phyloP scores from a whole-genome alignment of 495 filamentous ascomycete species.

The Friedmanniomyces simplex region DNA sequence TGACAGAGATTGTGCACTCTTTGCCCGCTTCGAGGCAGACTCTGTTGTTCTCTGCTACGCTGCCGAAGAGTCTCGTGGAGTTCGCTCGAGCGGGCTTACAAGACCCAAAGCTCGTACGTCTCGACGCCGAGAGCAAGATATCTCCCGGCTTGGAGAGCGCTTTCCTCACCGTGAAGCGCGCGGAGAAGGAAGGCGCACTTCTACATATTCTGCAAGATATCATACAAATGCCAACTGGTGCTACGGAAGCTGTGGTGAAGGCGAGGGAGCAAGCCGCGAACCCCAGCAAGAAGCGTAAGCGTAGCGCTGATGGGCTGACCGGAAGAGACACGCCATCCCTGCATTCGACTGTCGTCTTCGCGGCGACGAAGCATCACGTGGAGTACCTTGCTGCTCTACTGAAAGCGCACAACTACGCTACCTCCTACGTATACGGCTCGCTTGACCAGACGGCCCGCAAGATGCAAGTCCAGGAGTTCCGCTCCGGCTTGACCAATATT shows the following conservation, averaged over 20 bases:
- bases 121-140: constrained; percentile 91
- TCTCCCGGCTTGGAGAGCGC: constrained; percentile 87
- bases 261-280: constrained; percentile 27
- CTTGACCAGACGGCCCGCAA: constrained; percentile 88
- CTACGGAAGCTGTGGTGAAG: constrained; percentile 43
- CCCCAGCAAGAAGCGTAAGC: constrained; percentile 40
- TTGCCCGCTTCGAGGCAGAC: constrained; percentile 79
- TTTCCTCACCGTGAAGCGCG: constrained; percentile 85
- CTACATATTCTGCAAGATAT: constrained; percentile 81
- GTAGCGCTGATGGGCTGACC: constrained; percentile 37
- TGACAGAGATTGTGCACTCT: constrained; percentile 85
- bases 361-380: constrained; percentile 95
- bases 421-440: constrained; percentile 86
- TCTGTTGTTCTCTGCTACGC: constrained; percentile 84
- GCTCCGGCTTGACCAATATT: constrained; percentile 73
- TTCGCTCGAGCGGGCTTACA: constrained; percentile 89
- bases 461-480: constrained; percentile 80
- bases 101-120: constrained; percentile 73
- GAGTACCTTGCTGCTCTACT: constrained; percentile 78
- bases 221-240: constrained; percentile 82
- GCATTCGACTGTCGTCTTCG: constrained; percentile 87
- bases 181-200: constrained; percentile 86
- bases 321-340: constrained; percentile 51
- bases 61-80: constrained; percentile 87
- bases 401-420: constrained; percentile 63